A percentile compares a stretch with the other conserved stretches of the same genome.
phyloP scores from a whole-genome alignment of 2,329 filamentous ascomycete genomes.

The Cucurbitaria berberidis region DNA sequence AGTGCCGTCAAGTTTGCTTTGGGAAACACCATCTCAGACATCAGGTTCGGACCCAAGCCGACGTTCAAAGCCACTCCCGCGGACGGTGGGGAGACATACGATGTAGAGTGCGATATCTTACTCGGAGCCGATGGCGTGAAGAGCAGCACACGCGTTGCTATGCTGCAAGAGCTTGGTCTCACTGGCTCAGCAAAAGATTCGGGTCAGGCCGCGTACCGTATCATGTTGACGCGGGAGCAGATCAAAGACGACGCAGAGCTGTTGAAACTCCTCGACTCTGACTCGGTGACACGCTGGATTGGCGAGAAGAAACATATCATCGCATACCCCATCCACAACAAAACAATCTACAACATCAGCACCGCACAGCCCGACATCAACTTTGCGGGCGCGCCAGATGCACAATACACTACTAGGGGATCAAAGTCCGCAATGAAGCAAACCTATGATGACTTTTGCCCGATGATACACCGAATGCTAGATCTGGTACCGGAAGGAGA shows the following conservation, averaged over 20 bases:
- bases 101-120: constrained; percentile 57
- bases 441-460: constrained; percentile 66
- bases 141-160: constrained; percentile 53
- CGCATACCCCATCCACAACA: constrained; percentile 73
- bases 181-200: constrained; percentile 68
- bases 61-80: constrained; percentile 64
- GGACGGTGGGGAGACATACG: constrained; percentile 61
- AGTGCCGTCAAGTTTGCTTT: constrained; percentile 72
- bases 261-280: constrained; percentile 68
- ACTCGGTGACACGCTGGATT: constrained; percentile 76
- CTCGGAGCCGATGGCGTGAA: constrained; percentile 59
- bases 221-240: constrained; percentile 73
- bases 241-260: constrained; percentile 73
- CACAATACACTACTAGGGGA: constrained; percentile 68
- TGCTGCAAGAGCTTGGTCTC: constrained; percentile 62
- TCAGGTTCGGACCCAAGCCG: constrained; percentile 64
- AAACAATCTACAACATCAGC: constrained; percentile 71
- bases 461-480: constrained; percentile 65
- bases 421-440: constrained; percentile 66
- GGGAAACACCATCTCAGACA: constrained; percentile 60
- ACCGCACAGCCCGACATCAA: constrained; percentile 67
- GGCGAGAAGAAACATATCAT: constrained; percentile 78
- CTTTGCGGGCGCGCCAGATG: constrained; percentile 62
- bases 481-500: constrained; percentile 68
- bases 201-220: constrained; percentile 78